Evolutionary conservation across 768 basidiomycete genomes (phyloP).

Genomic region (Kwoniella botswanensis): DNA sequence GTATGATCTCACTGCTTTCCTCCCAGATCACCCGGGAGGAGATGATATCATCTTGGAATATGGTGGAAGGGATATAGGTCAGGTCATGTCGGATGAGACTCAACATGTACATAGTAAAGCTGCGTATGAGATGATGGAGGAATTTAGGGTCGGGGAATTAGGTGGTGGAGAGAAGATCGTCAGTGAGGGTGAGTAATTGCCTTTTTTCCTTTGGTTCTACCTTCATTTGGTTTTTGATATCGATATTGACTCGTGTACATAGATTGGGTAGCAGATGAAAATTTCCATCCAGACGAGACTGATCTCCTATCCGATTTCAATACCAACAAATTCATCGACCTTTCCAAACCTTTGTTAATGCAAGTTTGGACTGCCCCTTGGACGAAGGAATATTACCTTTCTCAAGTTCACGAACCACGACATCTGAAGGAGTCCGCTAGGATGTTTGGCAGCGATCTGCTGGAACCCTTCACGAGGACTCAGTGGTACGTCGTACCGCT

Average conservation of each 20-base stretch:
- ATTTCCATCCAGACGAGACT: slow-evolving; percentile 90
- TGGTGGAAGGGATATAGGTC: slow-evolving; percentile 82
- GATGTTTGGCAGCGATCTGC: slow-evolving; percentile 77
- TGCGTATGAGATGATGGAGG: slow-evolving; percentile 89
- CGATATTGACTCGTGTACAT: not conserved
- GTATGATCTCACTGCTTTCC: slow-evolving; percentile 84
- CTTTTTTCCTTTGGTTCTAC: no score
- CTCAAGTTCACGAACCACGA: slow-evolving; percentile 95
- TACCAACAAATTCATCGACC: slow-evolving; percentile 89
- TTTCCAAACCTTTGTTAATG: slow-evolving; percentile 75
- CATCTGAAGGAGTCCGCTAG: slow-evolving; percentile 82
- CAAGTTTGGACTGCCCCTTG: slow-evolving; percentile 77
- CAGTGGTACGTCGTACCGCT: slow-evolving; percentile 92
- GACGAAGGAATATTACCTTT: slow-evolving; percentile 92
- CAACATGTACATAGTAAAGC: slow-evolving; percentile 89
- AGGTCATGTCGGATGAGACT: slow-evolving; percentile 75
- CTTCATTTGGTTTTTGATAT: not conserved
- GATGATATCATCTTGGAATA: slow-evolving; percentile 84
- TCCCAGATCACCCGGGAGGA: slow-evolving; percentile 89
- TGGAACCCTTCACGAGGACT: slow-evolving; percentile 87
- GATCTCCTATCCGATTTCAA: slow-evolving; percentile 78
- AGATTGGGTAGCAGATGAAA: slow-evolving; percentile 90
- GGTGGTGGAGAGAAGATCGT: slow-evolving; percentile 76
- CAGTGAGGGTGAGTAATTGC: slow-evolving; percentile 69
- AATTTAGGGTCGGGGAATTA: slow-evolving; percentile 81